Evolutionary conservation across 306 rosid species (phyloP).

Genomic region (Myrica gale): DNA sequence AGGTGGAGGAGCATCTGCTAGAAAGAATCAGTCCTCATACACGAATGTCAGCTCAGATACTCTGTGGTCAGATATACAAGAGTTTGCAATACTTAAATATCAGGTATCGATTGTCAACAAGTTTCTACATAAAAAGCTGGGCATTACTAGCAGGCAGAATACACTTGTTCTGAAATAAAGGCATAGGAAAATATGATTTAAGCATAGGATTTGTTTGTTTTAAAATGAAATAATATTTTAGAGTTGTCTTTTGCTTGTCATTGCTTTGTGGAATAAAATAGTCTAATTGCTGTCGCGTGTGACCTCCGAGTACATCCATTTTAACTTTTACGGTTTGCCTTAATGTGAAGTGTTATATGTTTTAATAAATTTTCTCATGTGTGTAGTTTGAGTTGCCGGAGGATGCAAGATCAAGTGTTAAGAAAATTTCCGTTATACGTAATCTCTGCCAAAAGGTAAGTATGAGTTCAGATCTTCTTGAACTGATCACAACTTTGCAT

Average conservation of each 20-base stretch:
- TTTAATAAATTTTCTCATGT: conserved; percentile 14
- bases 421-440: conserved; percentile 79
- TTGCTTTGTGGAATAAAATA: not conserved
- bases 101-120: conserved; percentile 52
- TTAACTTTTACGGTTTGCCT: conserved; percentile 14
- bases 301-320: conserved; percentile 15
- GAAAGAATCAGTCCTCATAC: conserved; percentile 59
- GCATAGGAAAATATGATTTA: not conserved
- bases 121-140: not conserved
- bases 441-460: conserved; percentile 89
- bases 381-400: conserved; percentile 81
- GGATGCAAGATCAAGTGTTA: conserved; percentile 62
- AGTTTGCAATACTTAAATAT: conserved; percentile 75
- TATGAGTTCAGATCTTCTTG: conserved; percentile 16
- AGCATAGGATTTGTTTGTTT: conserved; percentile 1
- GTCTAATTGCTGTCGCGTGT: not conserved
- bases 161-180: not conserved
- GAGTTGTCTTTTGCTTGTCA: not conserved
- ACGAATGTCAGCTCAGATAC: conserved; percentile 72
- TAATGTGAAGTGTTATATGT: not conserved
- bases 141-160: not conserved
- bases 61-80: conserved; percentile 79
- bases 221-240: conserved; percentile 1
- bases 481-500: conserved; percentile 17
- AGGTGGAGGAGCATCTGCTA: conserved; percentile 60